Evolutionary conservation across 106 monocot genomes (phyloP).

Genomic region (Dioscorea dumetorum): DNA sequence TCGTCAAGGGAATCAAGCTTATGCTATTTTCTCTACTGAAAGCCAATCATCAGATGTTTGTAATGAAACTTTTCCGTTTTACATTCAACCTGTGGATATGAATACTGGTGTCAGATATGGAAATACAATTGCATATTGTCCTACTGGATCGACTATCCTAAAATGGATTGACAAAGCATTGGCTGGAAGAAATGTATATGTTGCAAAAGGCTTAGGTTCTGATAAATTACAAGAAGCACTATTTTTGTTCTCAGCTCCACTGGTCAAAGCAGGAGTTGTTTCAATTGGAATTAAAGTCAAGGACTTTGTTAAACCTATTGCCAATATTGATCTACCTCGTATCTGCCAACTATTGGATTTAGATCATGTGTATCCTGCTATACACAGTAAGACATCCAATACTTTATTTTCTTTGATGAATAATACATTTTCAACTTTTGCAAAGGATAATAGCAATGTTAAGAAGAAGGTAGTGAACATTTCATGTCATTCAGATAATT

Average conservation of each 20-base stretch:
- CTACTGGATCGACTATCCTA: background rate
- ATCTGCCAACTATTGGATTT: background rate
- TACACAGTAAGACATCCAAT: background rate
- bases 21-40: background rate
- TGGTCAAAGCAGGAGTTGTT: slow-evolving; percentile 6
- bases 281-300: slow-evolving; percentile 8
- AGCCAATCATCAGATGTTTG: slow-evolving; percentile 1
- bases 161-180: slow-evolving; percentile 11
- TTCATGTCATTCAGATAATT: slow-evolving; percentile 5
- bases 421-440: background rate
- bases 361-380: background rate
- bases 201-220: slow-evolving; percentile 14
- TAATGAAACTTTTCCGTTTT: background rate
- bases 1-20: background rate
- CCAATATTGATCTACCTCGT: background rate
- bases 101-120: slow-evolving; percentile 4
- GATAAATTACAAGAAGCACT: slow-evolving; percentile 1
- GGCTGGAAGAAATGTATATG: slow-evolving; percentile 1
- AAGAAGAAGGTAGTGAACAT: background rate
- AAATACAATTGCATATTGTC: background rate
- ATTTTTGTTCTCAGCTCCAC: slow-evolving; percentile 15
- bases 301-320: slow-evolving; percentile 6
- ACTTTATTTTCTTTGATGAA: background rate
- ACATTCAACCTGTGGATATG: slow-evolving; percentile 6
- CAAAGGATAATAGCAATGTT: background rate